Evolutionary conservation across 208 protist species (phyloP).

Genomic region (Acanthamoeba lenticulata): DNA sequence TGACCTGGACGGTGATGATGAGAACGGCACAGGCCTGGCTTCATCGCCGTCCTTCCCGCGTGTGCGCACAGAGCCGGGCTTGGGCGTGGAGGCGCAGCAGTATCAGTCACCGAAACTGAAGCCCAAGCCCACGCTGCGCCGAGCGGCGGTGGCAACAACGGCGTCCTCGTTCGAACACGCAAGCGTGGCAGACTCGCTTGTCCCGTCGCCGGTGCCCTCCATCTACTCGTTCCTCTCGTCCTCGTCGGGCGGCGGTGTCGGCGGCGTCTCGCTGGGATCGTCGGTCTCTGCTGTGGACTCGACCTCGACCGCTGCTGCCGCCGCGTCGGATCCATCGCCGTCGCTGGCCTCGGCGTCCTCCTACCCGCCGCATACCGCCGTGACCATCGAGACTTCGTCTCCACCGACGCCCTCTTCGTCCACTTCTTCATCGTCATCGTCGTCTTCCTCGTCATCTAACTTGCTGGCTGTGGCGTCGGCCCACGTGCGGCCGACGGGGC

Average conservation of each 20-base stretch:
- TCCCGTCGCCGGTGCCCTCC: background rate
- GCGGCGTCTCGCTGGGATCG: background rate
- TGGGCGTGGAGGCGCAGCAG: no score
- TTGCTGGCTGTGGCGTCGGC: background rate
- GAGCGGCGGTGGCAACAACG: background rate
- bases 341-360: background rate
- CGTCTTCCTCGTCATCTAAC: background rate
- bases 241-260: background rate
- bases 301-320: background rate
- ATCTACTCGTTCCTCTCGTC: background rate
- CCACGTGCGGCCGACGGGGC: background rate
- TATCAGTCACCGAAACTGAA: no score
- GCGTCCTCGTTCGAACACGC: background rate
- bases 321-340: background rate
- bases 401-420: background rate
- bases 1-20: background rate
- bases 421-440: background rate
- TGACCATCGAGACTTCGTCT: background rate
- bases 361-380: background rate
- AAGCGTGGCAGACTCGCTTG: background rate
- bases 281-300: background rate
- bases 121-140: no score
- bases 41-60: background rate
- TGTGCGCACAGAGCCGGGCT: no score
- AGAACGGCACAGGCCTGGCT: background rate